A percentile compares a stretch with the other conserved stretches of the same genome.
Conservation (phyloP, 2,329 filamentous ascomycete species). For the Paecilomyces fulvus region DNA sequence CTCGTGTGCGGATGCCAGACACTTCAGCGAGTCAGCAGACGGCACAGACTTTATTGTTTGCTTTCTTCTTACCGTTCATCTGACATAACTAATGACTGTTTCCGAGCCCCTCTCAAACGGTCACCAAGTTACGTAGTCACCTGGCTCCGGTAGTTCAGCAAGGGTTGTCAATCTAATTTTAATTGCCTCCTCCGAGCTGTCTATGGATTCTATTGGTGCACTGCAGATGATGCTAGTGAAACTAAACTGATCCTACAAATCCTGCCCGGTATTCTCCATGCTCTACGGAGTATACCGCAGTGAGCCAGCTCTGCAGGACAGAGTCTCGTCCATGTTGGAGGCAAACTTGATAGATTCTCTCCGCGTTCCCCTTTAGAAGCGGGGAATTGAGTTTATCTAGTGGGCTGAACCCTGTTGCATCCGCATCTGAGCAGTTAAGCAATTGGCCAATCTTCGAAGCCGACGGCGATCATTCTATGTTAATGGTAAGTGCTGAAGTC, state of each 20-base stretch:
- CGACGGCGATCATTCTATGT: not conserved
- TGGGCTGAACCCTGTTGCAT: not conserved
- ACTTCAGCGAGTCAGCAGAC: not conserved
- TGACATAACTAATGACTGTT: not conserved
- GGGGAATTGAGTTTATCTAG: not conserved
- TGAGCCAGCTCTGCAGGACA: not conserved
- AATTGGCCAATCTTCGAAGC: not conserved
- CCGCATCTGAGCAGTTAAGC: not conserved
- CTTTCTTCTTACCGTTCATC: not conserved
- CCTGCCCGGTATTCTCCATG: not conserved
- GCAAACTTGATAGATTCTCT: not conserved
- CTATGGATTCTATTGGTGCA: not conserved
- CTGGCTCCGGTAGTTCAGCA: not conserved
- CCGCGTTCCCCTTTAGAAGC: not conserved
- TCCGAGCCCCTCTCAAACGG: not conserved
- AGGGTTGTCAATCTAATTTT: not conserved
- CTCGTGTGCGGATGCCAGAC: not conserved
- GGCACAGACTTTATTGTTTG: not conserved
- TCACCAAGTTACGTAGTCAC: not conserved
- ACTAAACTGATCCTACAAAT: not conserved
- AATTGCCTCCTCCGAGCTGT: not conserved
- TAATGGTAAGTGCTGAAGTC: not conserved
- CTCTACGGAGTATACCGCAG: not conserved
- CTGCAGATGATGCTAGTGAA: not conserved
- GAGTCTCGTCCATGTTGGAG: not conserved